These are phyloP conservation scores for Exophiala lecanii-corni DNA, from an alignment of 2,329 filamentous ascomycete genomes.

Conservation along the genomic window DNA sequence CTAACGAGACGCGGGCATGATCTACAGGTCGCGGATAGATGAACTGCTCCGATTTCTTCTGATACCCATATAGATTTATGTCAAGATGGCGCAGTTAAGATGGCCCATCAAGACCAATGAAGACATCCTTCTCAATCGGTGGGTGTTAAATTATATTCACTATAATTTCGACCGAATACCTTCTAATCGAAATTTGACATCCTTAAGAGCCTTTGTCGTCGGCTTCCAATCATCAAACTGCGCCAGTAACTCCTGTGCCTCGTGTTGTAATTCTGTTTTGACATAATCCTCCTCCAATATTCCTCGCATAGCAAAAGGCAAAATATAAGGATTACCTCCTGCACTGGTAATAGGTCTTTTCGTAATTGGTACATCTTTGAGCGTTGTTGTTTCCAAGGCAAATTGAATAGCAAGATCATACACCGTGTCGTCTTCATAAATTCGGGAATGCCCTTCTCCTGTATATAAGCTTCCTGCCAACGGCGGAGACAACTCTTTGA, in stretches of 20 bases:
- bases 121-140: too few species aligned
- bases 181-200: conserved; percentile 92
- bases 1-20: too few species aligned
- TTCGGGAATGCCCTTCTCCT: conserved; percentile 85
- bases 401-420: conserved; percentile 75
- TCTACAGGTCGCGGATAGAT: too few species aligned
- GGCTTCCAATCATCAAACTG: conserved; percentile 96
- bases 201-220: conserved; percentile 81
- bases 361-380: conserved; percentile 48
- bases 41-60: too few species aligned
- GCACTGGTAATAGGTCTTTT: conserved; percentile 41
- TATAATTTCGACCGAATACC: conserved; percentile 79
- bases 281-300: conserved; percentile 89
- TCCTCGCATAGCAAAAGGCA: conserved; percentile 94
- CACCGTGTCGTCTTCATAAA: conserved; percentile 84
- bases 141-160: background rate
- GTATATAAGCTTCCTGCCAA: conserved; percentile 86
- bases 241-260: conserved; percentile 72
- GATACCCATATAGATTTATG: too few species aligned
- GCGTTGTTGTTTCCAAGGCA: conserved; percentile 64
- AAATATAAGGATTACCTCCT: conserved; percentile 72
- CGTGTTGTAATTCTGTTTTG: conserved; percentile 69
- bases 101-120: too few species aligned
- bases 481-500: conserved; percentile 82
- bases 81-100: too few species aligned